phyloP scores from a whole-genome alignment of 2,329 filamentous ascomycete genomes.

The Aspergillus pseudotamarii region DNA sequence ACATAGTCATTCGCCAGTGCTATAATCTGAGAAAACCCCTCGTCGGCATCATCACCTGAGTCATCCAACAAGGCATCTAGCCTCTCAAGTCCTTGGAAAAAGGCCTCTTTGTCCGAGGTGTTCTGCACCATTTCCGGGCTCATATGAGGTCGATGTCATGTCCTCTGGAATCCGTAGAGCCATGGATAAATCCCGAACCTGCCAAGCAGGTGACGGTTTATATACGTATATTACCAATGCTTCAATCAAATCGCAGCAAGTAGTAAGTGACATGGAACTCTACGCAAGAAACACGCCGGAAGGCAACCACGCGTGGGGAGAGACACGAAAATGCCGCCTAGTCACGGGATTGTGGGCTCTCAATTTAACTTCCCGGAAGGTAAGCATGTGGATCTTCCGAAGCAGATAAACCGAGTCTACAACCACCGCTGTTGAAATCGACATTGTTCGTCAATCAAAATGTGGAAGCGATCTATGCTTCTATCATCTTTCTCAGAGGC shows the following conservation, averaged over 20 bases:
- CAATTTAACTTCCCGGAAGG: slow-evolving; percentile 24
- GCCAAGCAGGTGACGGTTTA: slow-evolving; percentile 11
- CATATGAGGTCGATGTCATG: slow-evolving; percentile 10
- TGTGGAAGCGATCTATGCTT: slow-evolving; percentile 34
- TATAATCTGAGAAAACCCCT: slow-evolving; percentile 24
- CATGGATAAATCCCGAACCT: slow-evolving; percentile 19
- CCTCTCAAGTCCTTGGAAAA: slow-evolving; percentile 40
- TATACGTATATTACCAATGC: not conserved
- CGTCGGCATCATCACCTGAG: slow-evolving; percentile 28
- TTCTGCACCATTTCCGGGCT: slow-evolving; percentile 22
- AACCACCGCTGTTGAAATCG: not conserved
- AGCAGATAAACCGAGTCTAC: not conserved
- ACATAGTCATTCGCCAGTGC: not conserved
- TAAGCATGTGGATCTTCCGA: not conserved
- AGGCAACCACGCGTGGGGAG: slow-evolving; percentile 23
- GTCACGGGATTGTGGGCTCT: slow-evolving; percentile 32
- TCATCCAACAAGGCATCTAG: slow-evolving; percentile 33
- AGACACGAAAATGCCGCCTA: slow-evolving; percentile 37
- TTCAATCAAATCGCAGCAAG: not conserved
- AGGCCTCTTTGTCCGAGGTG: slow-evolving; percentile 32
- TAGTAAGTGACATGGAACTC: not conserved
- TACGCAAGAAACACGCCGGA: slow-evolving; percentile 1
- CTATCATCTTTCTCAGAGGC: slow-evolving; percentile 25
- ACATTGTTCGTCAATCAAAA: slow-evolving; percentile 18
- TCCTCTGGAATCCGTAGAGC: slow-evolving; percentile 13